phyloP scores from a whole-genome alignment of 768 basidiomycete species.

The Mycena polygramma region DNA sequence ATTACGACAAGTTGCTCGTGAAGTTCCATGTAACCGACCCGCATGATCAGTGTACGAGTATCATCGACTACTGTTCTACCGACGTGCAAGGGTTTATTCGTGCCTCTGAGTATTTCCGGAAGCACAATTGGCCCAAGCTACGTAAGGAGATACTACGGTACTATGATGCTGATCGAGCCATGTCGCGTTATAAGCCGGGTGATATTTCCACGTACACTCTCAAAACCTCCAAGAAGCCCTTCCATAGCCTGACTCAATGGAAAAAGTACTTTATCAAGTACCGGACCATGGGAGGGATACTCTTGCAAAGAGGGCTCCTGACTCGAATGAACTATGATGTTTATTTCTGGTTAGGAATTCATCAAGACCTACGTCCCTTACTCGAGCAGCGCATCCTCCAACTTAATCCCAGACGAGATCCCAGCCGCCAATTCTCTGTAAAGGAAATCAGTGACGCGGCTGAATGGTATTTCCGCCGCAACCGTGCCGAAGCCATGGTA shows the following conservation, averaged over 20 bases:
- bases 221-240: neutral
- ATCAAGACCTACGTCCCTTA: neutral
- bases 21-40: too few relatives aligned
- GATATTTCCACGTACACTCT: constrained; percentile 2
- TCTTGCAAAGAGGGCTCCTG: too few relatives aligned
- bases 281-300: too few relatives aligned
- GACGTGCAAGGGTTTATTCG: neutral
- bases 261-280: too few relatives aligned
- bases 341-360: constrained; percentile 30
- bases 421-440: neutral
- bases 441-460: constrained; percentile 14
- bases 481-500: constrained; percentile 8
- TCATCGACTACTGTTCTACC: neutral
- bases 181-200: constrained; percentile 1
- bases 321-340: neutral
- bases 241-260: too few relatives aligned
- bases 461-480: constrained; percentile 20
- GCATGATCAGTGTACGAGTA: too few relatives aligned
- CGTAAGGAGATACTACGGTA: constrained; percentile 6
- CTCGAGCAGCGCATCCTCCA: constrained; percentile 7
- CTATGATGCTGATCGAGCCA: constrained; percentile 22
- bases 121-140: neutral
- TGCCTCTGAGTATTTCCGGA: neutral
- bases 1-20: neutral
- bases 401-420: neutral